Evolutionary conservation across 257 asterid genomes (phyloP), one percentile per base, ranked within the genome.

Genomic region (Rhazya stricta): DNA sequence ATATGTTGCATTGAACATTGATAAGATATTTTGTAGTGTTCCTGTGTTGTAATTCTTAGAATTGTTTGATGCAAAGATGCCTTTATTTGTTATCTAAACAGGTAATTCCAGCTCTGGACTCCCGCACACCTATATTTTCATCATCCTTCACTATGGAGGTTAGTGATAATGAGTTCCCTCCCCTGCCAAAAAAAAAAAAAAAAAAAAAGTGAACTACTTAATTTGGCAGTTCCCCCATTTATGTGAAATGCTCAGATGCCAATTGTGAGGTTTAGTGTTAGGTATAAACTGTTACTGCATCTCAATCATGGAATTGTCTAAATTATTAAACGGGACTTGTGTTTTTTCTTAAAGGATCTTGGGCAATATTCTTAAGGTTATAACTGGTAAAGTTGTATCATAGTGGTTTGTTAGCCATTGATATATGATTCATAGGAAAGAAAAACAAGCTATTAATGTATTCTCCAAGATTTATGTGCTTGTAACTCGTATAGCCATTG

Each of bases 81-180:
- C 51, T 45, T 25, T 29, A 6, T 65, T 32, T 78, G 34, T 68
- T 68, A 16, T 73, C 29, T 53, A 81, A 72, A 75, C 91, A 95
- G 99, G 99, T 95, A 54, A 95, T 95, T 79, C 99, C 98, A 60
- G 97, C 98, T 74, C 81, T 95, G 85, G 99, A 95, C 89, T 54
- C 96, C 36, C 87, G 81, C 60, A 95, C 98, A 29, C 98, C 99
- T 62, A 91, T 95, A 82, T 95, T 88, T 83, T 92, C 99, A 66
- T 92, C 99, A 3, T 95, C 99, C 75, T 95, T 92, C 88, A 92
- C 99, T 2, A 88, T 95, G 97, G 96, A 95, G 99, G 99, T 94
- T 77, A 73, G 96, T 77, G 61, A 74, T 76, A 62, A 21, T 32
- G 63, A 51, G 75, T 73, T 62, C n/a, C n/a, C n/a, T n/a, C n/a